Evolutionary conservation across 2,329 filamentous ascomycete genomes (phyloP), one percentile per base, ranked within the genome.

Genomic region (Dothistroma septosporum): DNA sequence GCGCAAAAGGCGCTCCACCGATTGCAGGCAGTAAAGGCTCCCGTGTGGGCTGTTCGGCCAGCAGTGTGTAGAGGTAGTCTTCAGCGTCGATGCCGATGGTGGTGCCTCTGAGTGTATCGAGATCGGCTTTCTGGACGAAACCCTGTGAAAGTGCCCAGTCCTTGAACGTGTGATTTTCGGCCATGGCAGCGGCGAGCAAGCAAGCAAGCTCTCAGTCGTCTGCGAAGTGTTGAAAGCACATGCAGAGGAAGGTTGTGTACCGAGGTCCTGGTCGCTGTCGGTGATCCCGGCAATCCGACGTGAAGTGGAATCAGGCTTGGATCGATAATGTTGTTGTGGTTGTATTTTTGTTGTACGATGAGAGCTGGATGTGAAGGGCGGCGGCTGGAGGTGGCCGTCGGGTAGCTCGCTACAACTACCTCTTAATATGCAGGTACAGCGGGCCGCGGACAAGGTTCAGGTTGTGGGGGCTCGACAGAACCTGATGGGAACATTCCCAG

Each of bases 11-110:
- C 63, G 93, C 83, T 60, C 94, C 94, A 54, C 93, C 94, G 53
- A 97, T 85, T 22, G 94, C 94, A 58, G 92, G 87, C 35, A 97
- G 84, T 35, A 99, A 86, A 47, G 93, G 92, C 76, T 99, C 94
- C 72, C 90, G 88, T 50, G 85, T 87, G 31, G 86, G 84, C 48
- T 83, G 76, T 59, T 83, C 84, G 72, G 88, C 85, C 70, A 96
- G 85, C 66, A 96, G 84, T 61, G 87, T 86, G 74, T 88, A 84
- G 65, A 99, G 85, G 75, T 94, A 97, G 76, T 95, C 89, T 57
- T 90, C 88, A 59, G 93, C 94, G 52, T 75, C 71, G 16, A 64
- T 66, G n/a, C 68, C 75, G 19, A 78, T 62, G 2, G 49, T 55
- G 1, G 70, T 64, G 24, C 78, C 64, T 57, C 76, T 72, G 22